Evolutionary conservation across 495 filamentous ascomycete species (phyloP).

Genomic region (Trypethelium eluteriae): DNA sequence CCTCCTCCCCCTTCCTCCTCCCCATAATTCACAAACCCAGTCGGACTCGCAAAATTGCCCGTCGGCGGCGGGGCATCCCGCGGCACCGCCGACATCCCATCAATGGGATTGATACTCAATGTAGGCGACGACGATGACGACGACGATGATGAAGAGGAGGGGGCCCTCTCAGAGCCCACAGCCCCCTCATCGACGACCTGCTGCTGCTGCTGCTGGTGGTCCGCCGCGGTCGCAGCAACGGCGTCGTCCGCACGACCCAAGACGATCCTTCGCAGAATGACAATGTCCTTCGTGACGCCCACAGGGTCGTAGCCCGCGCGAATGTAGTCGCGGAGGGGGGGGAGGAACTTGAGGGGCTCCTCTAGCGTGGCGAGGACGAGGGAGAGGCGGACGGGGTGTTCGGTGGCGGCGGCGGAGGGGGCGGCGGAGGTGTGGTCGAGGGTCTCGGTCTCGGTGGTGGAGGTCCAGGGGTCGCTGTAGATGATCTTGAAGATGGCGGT

Average conservation of each 20-base stretch:
- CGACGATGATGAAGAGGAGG: background rate
- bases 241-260: no score
- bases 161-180: background rate
- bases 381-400: background rate
- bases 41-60: conserved; percentile 27
- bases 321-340: background rate
- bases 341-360: background rate
- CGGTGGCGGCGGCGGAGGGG: background rate
- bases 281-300: background rate
- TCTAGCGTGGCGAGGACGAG: background rate
- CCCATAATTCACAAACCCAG: conserved; percentile 28
- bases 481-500: background rate
- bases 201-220: no score
- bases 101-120: conserved; percentile 26
- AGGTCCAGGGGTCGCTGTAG: background rate
- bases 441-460: conserved; percentile 3
- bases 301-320: background rate
- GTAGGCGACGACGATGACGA: background rate
- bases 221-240: background rate
- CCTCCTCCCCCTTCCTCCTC: background rate
- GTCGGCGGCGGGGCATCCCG: conserved; percentile 10
- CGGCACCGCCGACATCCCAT: conserved; percentile 20
- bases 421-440: background rate
- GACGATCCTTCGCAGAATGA: background rate
- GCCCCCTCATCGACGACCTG: no score